A percentile compares a stretch with the other conserved stretches of the same genome.
phyloP scores from a whole-genome alignment of 2,329 filamentous ascomycete species.

The Fusarium succisae region DNA sequence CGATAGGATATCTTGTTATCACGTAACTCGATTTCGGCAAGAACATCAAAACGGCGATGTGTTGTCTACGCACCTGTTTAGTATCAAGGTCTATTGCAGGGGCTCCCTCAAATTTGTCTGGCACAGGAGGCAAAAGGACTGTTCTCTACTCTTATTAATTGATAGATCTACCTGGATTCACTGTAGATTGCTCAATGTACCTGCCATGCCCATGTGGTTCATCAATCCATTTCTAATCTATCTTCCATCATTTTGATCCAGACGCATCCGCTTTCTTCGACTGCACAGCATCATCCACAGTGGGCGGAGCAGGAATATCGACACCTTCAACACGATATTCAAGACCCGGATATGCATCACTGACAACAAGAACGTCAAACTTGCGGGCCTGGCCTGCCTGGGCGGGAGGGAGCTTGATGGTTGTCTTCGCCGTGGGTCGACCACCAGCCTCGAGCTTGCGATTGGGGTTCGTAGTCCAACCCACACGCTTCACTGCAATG shows the following conservation, averaged over 20 bases:
- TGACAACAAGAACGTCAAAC: conserved; percentile 80
- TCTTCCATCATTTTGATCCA: conserved; percentile 26
- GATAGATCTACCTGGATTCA: background rate
- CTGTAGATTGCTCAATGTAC: conserved; percentile 1
- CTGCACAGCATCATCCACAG: conserved; percentile 58
- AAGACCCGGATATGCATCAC: conserved; percentile 88
- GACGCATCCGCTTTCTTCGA: conserved; percentile 49
- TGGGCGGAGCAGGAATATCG: conserved; percentile 61
- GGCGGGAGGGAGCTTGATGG: conserved; percentile 67
- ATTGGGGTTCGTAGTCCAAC: conserved; percentile 64
- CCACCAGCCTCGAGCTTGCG: conserved; percentile 52
- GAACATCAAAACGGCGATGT: background rate
- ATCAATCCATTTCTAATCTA: background rate
- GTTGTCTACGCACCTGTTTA: too few relatives aligned
- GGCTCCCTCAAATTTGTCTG: background rate
- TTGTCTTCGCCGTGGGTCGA: conserved; percentile 63
- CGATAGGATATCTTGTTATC: background rate
- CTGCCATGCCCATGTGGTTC: background rate
- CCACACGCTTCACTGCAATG: conserved; percentile 84
- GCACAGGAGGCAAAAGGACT: background rate
- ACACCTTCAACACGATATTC: conserved; percentile 60
- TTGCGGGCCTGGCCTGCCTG: conserved; percentile 61
- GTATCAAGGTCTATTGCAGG: background rate
- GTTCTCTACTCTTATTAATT: background rate
- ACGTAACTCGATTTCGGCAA: background rate